phyloP scores from a whole-genome alignment of 441 rosid genomes.

The Viola pubescens region DNA sequence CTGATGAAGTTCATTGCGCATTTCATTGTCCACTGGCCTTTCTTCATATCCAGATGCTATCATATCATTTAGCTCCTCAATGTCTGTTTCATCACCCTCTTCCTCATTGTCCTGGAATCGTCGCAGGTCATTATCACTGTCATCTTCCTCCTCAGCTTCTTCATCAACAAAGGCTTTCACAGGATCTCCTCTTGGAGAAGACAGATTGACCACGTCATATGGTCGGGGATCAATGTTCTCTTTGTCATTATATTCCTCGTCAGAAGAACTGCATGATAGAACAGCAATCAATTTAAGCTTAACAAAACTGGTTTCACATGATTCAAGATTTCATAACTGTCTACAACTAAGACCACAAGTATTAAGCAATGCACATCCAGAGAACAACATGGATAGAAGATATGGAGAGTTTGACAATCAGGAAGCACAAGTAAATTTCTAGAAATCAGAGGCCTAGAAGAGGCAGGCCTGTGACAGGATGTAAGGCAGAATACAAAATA shows the following conservation, averaged over 20 bases:
- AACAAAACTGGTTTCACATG: not conserved
- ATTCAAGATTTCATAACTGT: not conserved
- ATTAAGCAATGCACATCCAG: not conserved
- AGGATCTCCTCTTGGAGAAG: constrained; percentile 58
- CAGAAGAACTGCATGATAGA: constrained; percentile 43
- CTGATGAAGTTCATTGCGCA: constrained; percentile 85
- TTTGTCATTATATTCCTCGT: constrained; percentile 56
- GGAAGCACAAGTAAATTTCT: not conserved
- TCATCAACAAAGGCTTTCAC: constrained; percentile 81
- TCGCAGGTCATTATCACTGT: constrained; percentile 73
- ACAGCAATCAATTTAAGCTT: not conserved
- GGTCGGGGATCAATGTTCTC: constrained; percentile 40
- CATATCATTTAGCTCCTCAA: constrained; percentile 64
- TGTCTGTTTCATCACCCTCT: constrained; percentile 57
- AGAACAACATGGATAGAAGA: not conserved
- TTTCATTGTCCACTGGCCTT: constrained; percentile 59
- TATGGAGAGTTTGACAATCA: not conserved
- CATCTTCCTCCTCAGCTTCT: constrained; percentile 92
- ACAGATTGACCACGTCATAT: constrained; percentile 23
- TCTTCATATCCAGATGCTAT: constrained; percentile 66
- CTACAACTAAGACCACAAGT: not conserved
- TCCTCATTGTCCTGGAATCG: constrained; percentile 67
- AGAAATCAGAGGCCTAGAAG: not conserved
- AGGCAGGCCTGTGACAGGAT: not conserved
- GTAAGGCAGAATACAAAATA: not conserved